Conservation (phyloP, 495 filamentous ascomycete species). For the Neurospora africana region DNA sequence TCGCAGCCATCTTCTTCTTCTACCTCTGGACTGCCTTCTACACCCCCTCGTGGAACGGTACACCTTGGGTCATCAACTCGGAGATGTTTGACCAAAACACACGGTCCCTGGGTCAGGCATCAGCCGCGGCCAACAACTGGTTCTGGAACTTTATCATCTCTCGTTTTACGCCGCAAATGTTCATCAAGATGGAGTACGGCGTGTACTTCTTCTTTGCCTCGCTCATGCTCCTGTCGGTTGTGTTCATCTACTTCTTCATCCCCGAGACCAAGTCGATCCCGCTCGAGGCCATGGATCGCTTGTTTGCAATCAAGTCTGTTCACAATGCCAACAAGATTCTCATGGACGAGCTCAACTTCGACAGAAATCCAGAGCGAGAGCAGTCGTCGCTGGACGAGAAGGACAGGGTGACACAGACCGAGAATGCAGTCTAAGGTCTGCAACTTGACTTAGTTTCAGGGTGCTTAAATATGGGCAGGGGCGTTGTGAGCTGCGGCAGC, state of each 20-base stretch:
- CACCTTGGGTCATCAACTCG: conserved; percentile 56
- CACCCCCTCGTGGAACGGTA: conserved; percentile 66
- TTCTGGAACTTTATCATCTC: conserved; percentile 67
- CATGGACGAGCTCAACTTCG: conserved; percentile 33
- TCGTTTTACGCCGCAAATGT: conserved; percentile 69
- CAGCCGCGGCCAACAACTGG: conserved; percentile 61
- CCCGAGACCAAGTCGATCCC: conserved; percentile 44
- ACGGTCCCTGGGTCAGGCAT: conserved; percentile 57
- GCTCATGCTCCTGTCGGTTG: conserved; percentile 54
- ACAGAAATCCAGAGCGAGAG: conserved; percentile 34
- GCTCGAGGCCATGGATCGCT: conserved; percentile 43
- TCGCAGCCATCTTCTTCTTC: conserved; percentile 68
- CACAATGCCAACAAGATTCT: conserved; percentile 42
- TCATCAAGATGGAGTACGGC: conserved; percentile 56
- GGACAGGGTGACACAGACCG: conserved; percentile 5
- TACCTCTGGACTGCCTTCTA: conserved; percentile 74
- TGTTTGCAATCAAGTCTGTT: conserved; percentile 49
- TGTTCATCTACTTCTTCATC: conserved; percentile 48
- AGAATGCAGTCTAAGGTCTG: not conserved
- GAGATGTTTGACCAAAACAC: conserved; percentile 55
- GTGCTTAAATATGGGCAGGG: not conserved
- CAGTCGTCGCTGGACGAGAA: conserved; percentile 12
- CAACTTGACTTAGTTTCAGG: not conserved
- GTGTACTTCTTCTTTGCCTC: conserved; percentile 74
- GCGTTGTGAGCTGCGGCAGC: not conserved